Base-by-base conservation (phyloP, 306 rosid genomes). In the Betula pendula region DNA sequence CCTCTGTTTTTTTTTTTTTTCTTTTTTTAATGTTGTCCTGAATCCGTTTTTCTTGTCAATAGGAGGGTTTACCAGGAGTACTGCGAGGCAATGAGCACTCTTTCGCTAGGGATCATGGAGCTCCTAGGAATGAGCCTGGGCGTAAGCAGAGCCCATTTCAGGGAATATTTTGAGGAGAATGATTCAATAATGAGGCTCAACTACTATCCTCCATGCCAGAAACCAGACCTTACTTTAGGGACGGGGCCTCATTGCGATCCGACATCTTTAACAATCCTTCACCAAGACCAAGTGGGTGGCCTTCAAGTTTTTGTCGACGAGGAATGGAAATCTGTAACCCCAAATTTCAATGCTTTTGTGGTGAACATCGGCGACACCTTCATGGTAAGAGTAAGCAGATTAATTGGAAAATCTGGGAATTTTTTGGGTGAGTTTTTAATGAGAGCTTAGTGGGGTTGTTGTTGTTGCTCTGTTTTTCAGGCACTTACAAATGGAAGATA, bases 211-310 rank as follows among this genome's bases (percentile, higher is more conserved):
- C 96, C 96, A 0, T 96, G 98, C 82, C 98, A 89, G 65, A 92
- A 88, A 81, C 99, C 98, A 6, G 87, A 92, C 40, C 92, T 75
- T 5, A 89, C 98, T 52, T 82, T 96, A 63, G 99, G 99, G 17
- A 96, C 98, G 0, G 97, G 98, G 49, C 98, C 98, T 83, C 98
- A 94, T 73, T 94, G 97, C 66, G 98, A 94, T 79, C 99, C 99
- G 60, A 95, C 97, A 20, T 95, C 99, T 35, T 75, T 95, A 48
- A 92, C 99, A 44, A 95, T 95, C 68, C 97, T 95, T 67, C 99
- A 92, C 84, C 96, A 95, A 59, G 97, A 95, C 77, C 89, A 89
- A 86, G 99, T 95, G 2, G 93, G 91, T 45, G 99, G 99, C 20
- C 80, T 95, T 7, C 94, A 95, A 84, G 99, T 95, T 35, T 88